phyloP scores from a whole-genome alignment of 2,329 filamentous ascomycete species.

The Neodidymelliopsis sp. region DNA sequence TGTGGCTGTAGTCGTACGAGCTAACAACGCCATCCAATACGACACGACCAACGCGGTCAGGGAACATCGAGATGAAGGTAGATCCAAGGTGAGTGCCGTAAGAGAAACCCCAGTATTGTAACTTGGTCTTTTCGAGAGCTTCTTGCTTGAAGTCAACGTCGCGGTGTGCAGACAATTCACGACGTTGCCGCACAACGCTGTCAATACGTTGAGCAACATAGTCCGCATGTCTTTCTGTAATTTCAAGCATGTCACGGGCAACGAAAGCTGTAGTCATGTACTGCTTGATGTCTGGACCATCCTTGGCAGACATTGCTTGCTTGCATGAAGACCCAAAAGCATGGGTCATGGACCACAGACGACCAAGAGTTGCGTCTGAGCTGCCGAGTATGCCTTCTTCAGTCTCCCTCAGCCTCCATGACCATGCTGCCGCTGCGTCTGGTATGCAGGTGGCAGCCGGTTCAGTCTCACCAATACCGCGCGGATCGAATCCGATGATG shows the following conservation, averaged over 20 bases:
- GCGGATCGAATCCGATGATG: conserved; percentile 56
- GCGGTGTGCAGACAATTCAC: neutral
- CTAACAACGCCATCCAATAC: conserved; percentile 58
- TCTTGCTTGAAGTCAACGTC: conserved; percentile 7
- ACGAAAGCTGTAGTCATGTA: conserved; percentile 58
- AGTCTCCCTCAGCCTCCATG: conserved; percentile 47
- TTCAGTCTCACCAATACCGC: conserved; percentile 49
- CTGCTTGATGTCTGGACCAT: conserved; percentile 49
- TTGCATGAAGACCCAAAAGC: conserved; percentile 46
- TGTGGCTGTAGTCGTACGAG: conserved; percentile 42
- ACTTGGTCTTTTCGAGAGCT: conserved; percentile 27
- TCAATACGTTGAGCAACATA: conserved; percentile 31
- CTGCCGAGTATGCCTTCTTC: conserved; percentile 51
- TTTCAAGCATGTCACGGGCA: conserved; percentile 59
- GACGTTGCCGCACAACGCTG: no score
- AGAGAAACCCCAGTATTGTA: conserved; percentile 58
- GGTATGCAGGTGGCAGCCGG: conserved; percentile 48
- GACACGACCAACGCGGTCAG: conserved; percentile 44
- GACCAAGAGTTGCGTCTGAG: conserved; percentile 53
- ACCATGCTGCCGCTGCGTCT: conserved; percentile 39
- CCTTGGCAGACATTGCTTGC: conserved; percentile 27
- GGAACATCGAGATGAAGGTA: conserved; percentile 51
- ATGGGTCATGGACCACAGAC: conserved; percentile 52
- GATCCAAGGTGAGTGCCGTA: conserved; percentile 57
- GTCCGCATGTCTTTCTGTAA: conserved; percentile 55